Evolutionary conservation across 306 rosid species (phyloP).

Genomic region (Herpetospermum pedunculosum): DNA sequence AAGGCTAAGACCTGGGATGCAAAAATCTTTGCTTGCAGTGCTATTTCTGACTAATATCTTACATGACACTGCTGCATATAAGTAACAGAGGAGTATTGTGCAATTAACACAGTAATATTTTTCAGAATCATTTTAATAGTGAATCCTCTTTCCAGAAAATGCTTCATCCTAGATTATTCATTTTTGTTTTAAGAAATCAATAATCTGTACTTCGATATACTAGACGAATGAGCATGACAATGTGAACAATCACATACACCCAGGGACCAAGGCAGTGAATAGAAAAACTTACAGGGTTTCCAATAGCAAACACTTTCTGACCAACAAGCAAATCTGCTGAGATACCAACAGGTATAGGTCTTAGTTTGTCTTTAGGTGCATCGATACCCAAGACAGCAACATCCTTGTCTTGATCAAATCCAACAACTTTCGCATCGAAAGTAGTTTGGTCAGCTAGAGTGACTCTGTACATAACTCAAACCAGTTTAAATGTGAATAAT

Average conservation of each 20-base stretch:
- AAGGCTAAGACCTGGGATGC: background rate
- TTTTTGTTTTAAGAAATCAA: background rate
- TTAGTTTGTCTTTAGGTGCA: conserved; percentile 74
- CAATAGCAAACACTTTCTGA: conserved; percentile 94
- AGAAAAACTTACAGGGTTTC: conserved; percentile 72
- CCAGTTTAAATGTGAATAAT: conserved; percentile 22
- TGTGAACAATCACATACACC: background rate
- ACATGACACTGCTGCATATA: background rate
- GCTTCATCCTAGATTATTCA: conserved; percentile 1
- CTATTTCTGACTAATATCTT: background rate
- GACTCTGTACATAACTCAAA: conserved; percentile 63
- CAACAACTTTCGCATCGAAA: conserved; percentile 79
- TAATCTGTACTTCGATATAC: background rate
- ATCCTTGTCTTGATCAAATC: conserved; percentile 98
- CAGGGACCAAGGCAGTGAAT: background rate
- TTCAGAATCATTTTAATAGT: background rate
- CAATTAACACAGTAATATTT: background rate
- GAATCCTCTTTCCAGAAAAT: background rate
- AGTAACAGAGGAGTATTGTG: background rate
- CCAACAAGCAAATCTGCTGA: conserved; percentile 97
- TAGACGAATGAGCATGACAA: background rate
- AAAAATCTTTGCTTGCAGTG: background rate
- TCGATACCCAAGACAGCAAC: conserved; percentile 86
- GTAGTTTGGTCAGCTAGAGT: conserved; percentile 93
- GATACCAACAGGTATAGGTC: conserved; percentile 81